Percentiles rank a stretch among this genome's conserved stretches.
Evolutionary conservation across 768 basidiomycete genomes (phyloP).

Genomic region (Hypsizygus marmoreus): DNA sequence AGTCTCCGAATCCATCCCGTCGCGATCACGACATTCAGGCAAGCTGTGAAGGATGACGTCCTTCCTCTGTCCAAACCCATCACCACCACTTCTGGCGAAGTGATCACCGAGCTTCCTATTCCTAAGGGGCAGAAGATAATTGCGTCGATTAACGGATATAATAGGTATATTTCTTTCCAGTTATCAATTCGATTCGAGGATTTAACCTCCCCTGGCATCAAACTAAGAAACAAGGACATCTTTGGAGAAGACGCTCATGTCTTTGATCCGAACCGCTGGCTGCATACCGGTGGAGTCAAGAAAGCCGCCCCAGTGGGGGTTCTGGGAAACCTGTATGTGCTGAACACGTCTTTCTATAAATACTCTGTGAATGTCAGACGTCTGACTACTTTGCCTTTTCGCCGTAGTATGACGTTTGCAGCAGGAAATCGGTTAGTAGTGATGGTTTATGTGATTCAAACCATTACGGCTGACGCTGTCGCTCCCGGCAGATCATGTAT

Average conservation of each 20-base stretch:
- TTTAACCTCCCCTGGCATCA: constrained; percentile 1
- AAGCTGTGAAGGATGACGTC: constrained; percentile 53
- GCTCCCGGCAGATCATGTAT: constrained; percentile 30
- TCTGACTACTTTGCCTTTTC: constrained; percentile 6
- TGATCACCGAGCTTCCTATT: constrained; percentile 47
- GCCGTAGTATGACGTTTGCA: constrained; percentile 30
- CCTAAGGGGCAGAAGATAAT: constrained; percentile 53
- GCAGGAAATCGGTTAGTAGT: constrained; percentile 31
- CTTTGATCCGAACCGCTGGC: constrained; percentile 54
- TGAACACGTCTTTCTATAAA: neutral
- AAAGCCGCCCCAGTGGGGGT: constrained; percentile 47
- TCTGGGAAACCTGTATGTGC: constrained; percentile 47
- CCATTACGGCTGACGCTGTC: neutral
- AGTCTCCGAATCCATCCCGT: constrained; percentile 46
- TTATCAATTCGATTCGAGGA: neutral
- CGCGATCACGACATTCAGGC: constrained; percentile 33
- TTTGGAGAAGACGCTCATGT: constrained; percentile 50
- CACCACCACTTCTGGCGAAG: constrained; percentile 43
- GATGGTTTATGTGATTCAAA: neutral
- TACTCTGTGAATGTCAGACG: neutral
- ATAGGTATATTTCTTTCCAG: constrained; percentile 38
- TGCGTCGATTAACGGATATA: constrained; percentile 53
- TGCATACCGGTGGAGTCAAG: constrained; percentile 38
- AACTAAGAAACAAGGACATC: constrained; percentile 36
- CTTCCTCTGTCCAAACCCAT: constrained; percentile 60